Base-by-base conservation (phyloP, 2,329 filamentous ascomycete genomes). In the Arachnomyces sp. region DNA sequence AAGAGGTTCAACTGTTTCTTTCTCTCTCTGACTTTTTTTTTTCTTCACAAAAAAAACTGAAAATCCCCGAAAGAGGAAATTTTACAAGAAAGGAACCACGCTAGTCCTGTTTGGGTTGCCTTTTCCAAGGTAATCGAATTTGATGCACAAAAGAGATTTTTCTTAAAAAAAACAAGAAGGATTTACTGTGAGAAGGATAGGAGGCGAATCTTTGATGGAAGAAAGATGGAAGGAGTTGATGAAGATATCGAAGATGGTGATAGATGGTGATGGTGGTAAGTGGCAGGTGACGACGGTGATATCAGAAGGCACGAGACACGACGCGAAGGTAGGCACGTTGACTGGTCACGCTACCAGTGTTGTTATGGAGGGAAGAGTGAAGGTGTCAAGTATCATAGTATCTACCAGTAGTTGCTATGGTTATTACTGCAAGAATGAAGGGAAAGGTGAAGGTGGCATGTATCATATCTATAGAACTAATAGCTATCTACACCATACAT, bases 131-230 rank as follows among this genome's bases (percentile, higher is more conserved):
- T 35, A 34, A 12, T 14, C 16, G 31, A 7, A 14, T 12, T 7
- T 34, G 16, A 7, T 14, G 12, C 5, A n/a, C 5, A 16, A 18
- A 17, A 35, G 45, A 47, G 45, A 44, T n/a, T n/a, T n/a, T n/a
- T n/a, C n/a, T n/a, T 44, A 52, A 41, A 40, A 48, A 43, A 36
- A 43, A 50, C 36, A 34, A 39, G 35, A 36, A 43, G 42, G 41
- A 34, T 33, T 28, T 29, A n/a, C 18, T 14, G 34, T 30, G 30
- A 34, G 17, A 39, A 43, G 15, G 38, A 16, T 8, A 40, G 37
- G 12, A 12, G 17, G 9, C 33, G 18, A 15, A 33, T n/a, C n/a
- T n/a, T 18, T 37, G 39, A 36, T 34, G 21, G 16, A 12, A 43
- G 28, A 36, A 28, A 35, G 37, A 34, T 33, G 36, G 25, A 28